Conservation (phyloP, 345 rosid genomes). For the Populus pruinosa region DNA sequence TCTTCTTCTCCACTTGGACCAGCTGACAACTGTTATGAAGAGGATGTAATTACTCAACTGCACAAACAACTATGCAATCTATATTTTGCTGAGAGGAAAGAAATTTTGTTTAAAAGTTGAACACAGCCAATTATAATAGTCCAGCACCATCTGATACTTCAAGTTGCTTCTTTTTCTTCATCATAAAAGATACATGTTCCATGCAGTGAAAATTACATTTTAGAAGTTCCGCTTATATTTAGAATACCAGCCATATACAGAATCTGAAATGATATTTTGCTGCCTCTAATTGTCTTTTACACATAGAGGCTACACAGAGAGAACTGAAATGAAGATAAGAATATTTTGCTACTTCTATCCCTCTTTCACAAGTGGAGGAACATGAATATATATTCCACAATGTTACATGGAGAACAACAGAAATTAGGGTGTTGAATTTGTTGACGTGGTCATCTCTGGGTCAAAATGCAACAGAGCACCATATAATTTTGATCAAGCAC, state of each 20-base stretch:
- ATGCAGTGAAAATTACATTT: background rate
- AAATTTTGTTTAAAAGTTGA: background rate
- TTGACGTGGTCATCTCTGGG: background rate
- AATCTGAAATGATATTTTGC: background rate
- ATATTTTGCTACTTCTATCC: background rate
- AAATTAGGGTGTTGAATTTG: background rate
- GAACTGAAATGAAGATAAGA: background rate
- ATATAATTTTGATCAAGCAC: background rate
- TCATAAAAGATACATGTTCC: background rate
- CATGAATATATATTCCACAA: background rate
- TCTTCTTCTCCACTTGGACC: slow-evolving; percentile 62
- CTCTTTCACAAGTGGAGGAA: background rate
- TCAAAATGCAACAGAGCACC: background rate
- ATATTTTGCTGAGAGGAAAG: background rate
- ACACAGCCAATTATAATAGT: background rate
- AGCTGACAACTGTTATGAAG: slow-evolving; percentile 52
- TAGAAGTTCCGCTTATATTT: background rate
- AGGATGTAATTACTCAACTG: slow-evolving; percentile 12
- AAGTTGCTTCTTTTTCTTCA: background rate
- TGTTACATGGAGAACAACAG: background rate
- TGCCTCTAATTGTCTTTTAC: background rate
- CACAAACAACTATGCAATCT: slow-evolving; percentile 6
- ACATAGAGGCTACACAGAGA: background rate
- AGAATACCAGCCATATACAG: background rate
- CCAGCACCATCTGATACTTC: slow-evolving; percentile 1